phyloP scores from a whole-genome alignment of 169 alveolate genomes.

The Eimeria praecox region DNA sequence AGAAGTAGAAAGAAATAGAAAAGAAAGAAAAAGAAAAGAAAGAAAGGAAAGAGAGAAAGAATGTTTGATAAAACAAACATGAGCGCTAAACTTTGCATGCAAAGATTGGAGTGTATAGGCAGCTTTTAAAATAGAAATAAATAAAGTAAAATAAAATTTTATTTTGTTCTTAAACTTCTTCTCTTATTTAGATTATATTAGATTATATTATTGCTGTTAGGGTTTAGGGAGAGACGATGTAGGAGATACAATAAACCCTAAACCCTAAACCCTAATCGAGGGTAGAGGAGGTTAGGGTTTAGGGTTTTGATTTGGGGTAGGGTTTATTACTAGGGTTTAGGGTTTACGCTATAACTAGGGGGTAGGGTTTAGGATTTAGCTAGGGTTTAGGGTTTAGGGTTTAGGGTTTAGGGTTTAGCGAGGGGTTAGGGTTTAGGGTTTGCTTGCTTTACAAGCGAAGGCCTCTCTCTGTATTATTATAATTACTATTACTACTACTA shows the following conservation, averaged over 20 bases:
- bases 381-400: constrained; percentile 14
- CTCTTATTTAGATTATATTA: no score
- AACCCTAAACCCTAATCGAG: background rate
- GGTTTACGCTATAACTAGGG: background rate
- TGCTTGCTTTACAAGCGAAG: background rate
- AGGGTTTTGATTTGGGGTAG: background rate
- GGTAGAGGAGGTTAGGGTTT: background rate
- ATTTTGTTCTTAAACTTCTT: no score
- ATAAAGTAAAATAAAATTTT: no score
- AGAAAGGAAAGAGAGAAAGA: no score
- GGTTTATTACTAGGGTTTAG: no score
- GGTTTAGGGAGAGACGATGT: background rate
- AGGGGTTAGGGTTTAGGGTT: background rate
- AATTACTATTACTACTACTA: background rate
- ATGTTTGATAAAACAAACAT: no score
- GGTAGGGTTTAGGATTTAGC: background rate
- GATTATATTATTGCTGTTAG: no score
- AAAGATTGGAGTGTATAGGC: no score
- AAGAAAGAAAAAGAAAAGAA: no score
- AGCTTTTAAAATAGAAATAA: no score
- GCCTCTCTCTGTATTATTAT: background rate
- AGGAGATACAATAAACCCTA: background rate
- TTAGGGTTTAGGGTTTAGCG: constrained; percentile 25
- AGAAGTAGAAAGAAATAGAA: no score
- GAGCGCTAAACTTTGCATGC: no score